These are phyloP conservation scores for Colletotrichum truncatum DNA, from an alignment of 2,329 filamentous ascomycete genomes.

Conservation along the genomic window DNA sequence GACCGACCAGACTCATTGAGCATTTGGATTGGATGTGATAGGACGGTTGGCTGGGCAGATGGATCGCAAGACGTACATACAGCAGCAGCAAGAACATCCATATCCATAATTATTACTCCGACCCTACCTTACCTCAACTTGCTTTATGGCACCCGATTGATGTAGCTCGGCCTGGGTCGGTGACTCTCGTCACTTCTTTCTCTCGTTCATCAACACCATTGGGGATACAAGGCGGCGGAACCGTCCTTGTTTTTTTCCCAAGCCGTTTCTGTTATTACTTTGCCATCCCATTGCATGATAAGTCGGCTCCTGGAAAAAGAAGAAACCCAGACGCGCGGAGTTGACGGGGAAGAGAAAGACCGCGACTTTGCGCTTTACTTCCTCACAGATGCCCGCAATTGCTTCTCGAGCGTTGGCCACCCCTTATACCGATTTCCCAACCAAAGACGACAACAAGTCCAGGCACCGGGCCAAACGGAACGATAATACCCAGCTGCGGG, in stretches of 20 bases:
- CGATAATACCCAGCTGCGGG: neutral
- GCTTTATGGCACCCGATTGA: neutral
- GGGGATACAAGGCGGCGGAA: neutral
- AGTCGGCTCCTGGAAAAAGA: neutral
- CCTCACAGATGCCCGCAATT: neutral
- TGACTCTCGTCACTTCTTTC: neutral
- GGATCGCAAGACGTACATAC: conserved; percentile 14
- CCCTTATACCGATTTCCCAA: too few species aligned
- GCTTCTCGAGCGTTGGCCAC: too few species aligned
- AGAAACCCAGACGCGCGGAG: neutral
- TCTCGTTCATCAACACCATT: neutral
- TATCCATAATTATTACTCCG: conserved; percentile 16
- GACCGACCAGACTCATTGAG: neutral
- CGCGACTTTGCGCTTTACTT: neutral
- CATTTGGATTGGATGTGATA: conserved; percentile 11
- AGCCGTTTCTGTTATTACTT: neutral
- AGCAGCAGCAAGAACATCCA: conserved; percentile 4
- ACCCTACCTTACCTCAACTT: conserved; percentile 8
- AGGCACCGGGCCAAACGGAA: neutral
- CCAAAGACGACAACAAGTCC: too few species aligned
- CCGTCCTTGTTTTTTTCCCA: neutral
- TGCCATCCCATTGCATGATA: neutral
- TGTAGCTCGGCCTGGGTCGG: neutral
- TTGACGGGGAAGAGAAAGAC: neutral
- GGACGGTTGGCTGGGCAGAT: conserved; percentile 5